Percentiles rank a stretch among this genome's conserved stretches.
These are phyloP conservation scores for Cladosporium sp. DNA, from an alignment of 2,329 filamentous ascomycete genomes.

Conservation along the genomic window DNA sequence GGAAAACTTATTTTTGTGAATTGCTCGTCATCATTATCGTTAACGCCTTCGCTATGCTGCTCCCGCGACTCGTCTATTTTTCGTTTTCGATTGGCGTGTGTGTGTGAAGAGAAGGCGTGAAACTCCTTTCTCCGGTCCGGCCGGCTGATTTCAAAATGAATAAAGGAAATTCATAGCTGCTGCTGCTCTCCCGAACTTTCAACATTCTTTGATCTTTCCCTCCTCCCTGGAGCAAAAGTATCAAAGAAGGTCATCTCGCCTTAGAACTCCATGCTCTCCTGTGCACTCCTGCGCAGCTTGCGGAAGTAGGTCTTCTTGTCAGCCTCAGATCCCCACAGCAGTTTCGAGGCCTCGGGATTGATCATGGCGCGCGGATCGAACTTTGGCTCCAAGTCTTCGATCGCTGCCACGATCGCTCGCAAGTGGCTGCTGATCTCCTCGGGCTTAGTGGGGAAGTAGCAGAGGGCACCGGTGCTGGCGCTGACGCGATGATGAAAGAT, in stretches of 20 bases:
- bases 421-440: conserved; percentile 83
- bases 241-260: no score
- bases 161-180: not conserved
- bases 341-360: conserved; percentile 75
- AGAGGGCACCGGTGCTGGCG: conserved; percentile 67
- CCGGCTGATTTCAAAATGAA: no score
- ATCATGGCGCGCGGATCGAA: conserved; percentile 89
- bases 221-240: no score
- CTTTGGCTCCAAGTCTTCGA: conserved; percentile 84
- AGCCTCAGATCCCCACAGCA: conserved; percentile 78
- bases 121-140: no score
- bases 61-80: no score
- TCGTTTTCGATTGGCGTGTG: no score
- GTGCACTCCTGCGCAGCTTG: conserved; percentile 72
- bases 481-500: conserved; percentile 89
- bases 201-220: not conserved
- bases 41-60: no score
- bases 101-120: no score
- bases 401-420: conserved; percentile 70
- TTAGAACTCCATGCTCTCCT: conserved; percentile 43
- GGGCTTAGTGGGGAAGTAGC: conserved; percentile 67
- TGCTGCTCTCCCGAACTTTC: not conserved
- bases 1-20: no score
- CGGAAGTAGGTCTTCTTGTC: conserved; percentile 83
- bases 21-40: no score